Percentiles rank a stretch among this genome's conserved stretches.
Conservation (phyloP, 116 monocot genomes). For the Phalaenopsis hybrid region DNA sequence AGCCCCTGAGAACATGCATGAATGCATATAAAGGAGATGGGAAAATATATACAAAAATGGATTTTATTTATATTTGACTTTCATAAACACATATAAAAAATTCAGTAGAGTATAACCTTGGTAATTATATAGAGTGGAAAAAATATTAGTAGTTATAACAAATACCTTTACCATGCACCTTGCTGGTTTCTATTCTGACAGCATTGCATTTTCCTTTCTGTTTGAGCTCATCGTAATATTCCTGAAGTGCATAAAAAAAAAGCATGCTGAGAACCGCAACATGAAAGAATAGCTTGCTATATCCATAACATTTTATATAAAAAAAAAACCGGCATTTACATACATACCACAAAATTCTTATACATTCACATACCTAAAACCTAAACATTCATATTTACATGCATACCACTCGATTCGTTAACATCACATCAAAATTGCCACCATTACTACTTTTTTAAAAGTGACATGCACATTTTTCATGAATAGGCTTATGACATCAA, state of each 20-base stretch:
- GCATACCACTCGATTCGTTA: too few species aligned
- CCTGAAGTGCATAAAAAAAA: constrained; percentile 26
- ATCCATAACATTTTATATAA: too few species aligned
- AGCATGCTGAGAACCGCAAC: too few species aligned
- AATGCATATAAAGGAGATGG: background rate
- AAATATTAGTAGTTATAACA: background rate
- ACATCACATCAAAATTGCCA: too few species aligned
- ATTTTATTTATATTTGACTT: background rate
- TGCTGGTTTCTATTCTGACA: constrained; percentile 31
- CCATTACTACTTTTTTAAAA: too few species aligned
- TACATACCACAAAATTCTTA: too few species aligned
- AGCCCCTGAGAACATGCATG: background rate
- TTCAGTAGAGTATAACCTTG: background rate
- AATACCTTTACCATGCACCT: constrained; percentile 60
- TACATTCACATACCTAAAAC: too few species aligned
- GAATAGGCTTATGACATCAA: too few species aligned
- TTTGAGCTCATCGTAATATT: constrained; percentile 48
- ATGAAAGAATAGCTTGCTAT: too few species aligned
- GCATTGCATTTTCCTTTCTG: constrained; percentile 31
- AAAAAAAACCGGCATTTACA: too few species aligned
- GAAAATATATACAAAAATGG: background rate
- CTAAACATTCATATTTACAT: too few species aligned
- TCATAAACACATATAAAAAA: background rate
- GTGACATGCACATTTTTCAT: too few species aligned
- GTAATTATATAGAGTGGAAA: background rate